Evolutionary conservation across 306 rosid genomes (phyloP).

Genomic region (Lathyrus tuberosus): DNA sequence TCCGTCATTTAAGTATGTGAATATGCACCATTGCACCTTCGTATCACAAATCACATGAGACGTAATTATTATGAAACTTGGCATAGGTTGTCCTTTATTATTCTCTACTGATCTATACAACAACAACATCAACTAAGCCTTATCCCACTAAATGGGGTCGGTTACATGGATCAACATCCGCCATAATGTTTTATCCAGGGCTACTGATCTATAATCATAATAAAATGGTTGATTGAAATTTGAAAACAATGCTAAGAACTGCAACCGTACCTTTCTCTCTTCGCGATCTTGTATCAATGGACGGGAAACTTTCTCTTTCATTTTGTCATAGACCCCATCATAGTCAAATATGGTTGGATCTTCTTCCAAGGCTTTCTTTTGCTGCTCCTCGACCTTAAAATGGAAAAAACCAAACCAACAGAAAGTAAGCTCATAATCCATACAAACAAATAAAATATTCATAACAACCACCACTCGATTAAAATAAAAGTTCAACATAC

Average conservation of each 20-base stretch:
- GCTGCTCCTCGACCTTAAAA: slow-evolving; percentile 78
- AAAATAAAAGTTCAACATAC: slow-evolving; percentile 42
- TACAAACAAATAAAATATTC: neutral
- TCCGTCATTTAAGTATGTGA: neutral
- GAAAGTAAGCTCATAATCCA: slow-evolving; percentile 17
- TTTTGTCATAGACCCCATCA: slow-evolving; percentile 84
- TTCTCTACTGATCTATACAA: neutral
- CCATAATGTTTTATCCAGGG: too few species aligned
- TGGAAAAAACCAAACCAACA: neutral
- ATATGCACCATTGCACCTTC: neutral
- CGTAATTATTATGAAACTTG: slow-evolving; percentile 23
- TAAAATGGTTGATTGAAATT: neutral
- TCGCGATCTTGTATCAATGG: slow-evolving; percentile 68
- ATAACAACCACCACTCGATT: neutral
- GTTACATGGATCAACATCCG: too few species aligned
- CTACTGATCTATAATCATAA: slow-evolving; percentile 9
- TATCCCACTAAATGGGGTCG: too few species aligned
- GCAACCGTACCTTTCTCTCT: slow-evolving; percentile 65
- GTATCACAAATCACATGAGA: slow-evolving; percentile 20
- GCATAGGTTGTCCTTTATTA: neutral
- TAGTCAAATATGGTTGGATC: slow-evolving; percentile 82
- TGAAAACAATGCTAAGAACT: neutral
- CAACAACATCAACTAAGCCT: too few species aligned
- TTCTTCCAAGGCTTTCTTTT: slow-evolving; percentile 80
- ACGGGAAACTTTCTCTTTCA: slow-evolving; percentile 67